phyloP scores from a whole-genome alignment of 2,329 filamentous ascomycete species.

The Fusarium pseudoanthophilum region DNA sequence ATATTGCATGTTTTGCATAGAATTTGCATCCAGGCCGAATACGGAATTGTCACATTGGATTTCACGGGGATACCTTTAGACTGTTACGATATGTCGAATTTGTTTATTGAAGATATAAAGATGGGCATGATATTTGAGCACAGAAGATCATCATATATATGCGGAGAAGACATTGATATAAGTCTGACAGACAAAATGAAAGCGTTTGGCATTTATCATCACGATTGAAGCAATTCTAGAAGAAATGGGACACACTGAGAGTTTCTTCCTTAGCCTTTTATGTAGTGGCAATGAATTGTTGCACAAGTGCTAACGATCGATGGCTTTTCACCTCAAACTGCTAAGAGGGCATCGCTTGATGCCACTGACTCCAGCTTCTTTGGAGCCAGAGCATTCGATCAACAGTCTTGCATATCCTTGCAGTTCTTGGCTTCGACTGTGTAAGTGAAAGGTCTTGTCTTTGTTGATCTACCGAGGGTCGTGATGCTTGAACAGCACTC shows the following conservation, averaged over 20 bases:
- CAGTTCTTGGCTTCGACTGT: background rate
- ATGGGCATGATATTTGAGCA: constrained; percentile 21
- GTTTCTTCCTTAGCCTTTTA: background rate
- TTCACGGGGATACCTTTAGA: constrained; percentile 47
- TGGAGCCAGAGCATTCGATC: background rate
- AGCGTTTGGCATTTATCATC: constrained; percentile 24
- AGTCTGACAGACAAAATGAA: constrained; percentile 17
- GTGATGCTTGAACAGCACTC: background rate
- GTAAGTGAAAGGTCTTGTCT: background rate
- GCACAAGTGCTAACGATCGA: background rate
- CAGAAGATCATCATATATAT: constrained; percentile 23
- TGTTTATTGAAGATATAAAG: constrained; percentile 29
- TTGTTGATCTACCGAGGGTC: background rate
- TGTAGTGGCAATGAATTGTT: background rate
- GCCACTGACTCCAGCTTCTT: background rate
- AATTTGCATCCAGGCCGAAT: constrained; percentile 36
- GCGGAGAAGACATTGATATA: constrained; percentile 14
- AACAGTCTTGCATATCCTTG: background rate
- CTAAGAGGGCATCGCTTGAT: background rate
- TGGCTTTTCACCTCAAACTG: background rate
- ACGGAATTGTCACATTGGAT: constrained; percentile 30
- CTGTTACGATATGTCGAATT: constrained; percentile 41
- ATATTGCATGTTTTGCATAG: constrained; percentile 42
- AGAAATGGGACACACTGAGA: constrained; percentile 18
- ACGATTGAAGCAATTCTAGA: constrained; percentile 25